These are phyloP conservation scores for Fusarium sp. DNA, from an alignment of 2,329 filamentous ascomycete genomes.

Conservation along the genomic window DNA sequence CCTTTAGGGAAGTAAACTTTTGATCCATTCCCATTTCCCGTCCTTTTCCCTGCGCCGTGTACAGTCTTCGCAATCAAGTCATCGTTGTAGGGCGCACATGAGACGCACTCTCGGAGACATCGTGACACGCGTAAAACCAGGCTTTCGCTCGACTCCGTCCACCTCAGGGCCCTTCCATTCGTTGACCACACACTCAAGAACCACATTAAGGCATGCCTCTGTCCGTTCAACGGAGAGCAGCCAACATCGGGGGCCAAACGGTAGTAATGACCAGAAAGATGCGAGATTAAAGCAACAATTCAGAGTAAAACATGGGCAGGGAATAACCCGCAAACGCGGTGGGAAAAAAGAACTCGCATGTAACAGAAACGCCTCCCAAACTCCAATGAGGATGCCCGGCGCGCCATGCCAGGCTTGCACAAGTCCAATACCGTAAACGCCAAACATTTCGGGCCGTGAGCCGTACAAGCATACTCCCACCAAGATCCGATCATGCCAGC, in stretches of 20 bases:
- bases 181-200: constrained; percentile 13
- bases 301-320: constrained; percentile 24
- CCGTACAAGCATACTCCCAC: constrained; percentile 30
- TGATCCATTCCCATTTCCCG: constrained; percentile 27
- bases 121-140: constrained; percentile 33
- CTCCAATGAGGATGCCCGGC: constrained; percentile 39
- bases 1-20: constrained; percentile 37
- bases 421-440: constrained; percentile 39
- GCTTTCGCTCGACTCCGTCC: constrained; percentile 27
- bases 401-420: constrained; percentile 37
- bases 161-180: constrained; percentile 15
- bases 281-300: constrained; percentile 34
- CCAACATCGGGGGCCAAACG: constrained; percentile 18
- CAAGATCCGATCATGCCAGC: constrained; percentile 14
- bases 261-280: constrained; percentile 26
- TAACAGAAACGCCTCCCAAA: constrained; percentile 34
- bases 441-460: constrained; percentile 35
- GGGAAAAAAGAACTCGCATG: constrained; percentile 14
- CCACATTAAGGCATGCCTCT: constrained; percentile 34
- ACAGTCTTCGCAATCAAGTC: constrained; percentile 39
- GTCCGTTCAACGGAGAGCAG: constrained; percentile 42
- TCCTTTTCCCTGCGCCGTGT: constrained; percentile 25
- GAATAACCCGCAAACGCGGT: constrained; percentile 17
- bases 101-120: constrained; percentile 26
- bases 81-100: constrained; percentile 24